Conservation (phyloP, 345 rosid genomes). For the Punica granatum region DNA sequence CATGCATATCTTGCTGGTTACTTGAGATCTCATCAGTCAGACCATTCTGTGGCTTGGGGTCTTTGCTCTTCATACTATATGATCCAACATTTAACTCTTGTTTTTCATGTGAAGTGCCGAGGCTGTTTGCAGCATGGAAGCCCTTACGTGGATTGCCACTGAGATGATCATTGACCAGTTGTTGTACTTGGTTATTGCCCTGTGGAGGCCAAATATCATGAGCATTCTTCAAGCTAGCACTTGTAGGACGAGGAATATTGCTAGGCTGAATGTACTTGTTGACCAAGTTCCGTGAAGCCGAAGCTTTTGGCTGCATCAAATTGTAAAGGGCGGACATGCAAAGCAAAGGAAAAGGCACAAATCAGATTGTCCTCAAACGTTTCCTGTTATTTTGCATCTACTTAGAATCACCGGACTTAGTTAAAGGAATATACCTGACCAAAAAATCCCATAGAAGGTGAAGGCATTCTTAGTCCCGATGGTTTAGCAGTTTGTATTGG, state of each 20-base stretch:
- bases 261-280: conserved; percentile 30
- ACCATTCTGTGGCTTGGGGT: conserved; percentile 13
- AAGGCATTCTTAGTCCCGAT: conserved; percentile 85
- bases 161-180: conserved; percentile 17
- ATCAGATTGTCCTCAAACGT: not conserved
- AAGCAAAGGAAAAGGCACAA: not conserved
- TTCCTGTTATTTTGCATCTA: not conserved
- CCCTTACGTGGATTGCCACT: conserved; percentile 16
- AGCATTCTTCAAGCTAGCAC: conserved; percentile 26
- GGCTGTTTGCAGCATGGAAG: conserved; percentile 19
- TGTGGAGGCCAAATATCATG: conserved; percentile 22
- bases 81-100: conserved; percentile 16
- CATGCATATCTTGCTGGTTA: conserved; percentile 21
- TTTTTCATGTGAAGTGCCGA: conserved; percentile 20
- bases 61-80: conserved; percentile 18
- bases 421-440: conserved; percentile 38
- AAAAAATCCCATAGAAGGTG: conserved; percentile 86
- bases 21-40: conserved; percentile 18
- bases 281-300: conserved; percentile 24
- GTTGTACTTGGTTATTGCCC: conserved; percentile 17
- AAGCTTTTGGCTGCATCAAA: conserved; percentile 56
- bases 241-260: conserved; percentile 22
- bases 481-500: conserved; percentile 43
- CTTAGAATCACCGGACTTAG: not conserved
- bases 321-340: not conserved